These are phyloP conservation scores for Lenzites betulinus DNA, from an alignment of 768 basidiomycete species.

Conservation along the genomic window DNA sequence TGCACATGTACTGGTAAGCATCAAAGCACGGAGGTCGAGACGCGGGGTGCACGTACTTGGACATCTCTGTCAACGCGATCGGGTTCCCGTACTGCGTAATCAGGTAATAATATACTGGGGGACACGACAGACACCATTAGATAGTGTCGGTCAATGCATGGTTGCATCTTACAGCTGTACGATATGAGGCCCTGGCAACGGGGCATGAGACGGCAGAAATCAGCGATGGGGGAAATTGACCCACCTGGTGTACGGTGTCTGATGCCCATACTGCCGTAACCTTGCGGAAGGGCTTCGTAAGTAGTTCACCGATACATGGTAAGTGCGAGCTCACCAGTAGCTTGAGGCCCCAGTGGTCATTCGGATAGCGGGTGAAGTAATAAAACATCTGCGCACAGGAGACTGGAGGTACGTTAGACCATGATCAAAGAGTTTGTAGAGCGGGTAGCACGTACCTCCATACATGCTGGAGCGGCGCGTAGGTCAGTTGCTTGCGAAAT, in stretches of 20 bases:
- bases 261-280: conserved; percentile 21
- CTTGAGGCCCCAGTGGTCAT: conserved; percentile 9
- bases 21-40: not conserved
- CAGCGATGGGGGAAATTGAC: not conserved
- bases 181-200: conserved; percentile 24
- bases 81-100: conserved; percentile 54
- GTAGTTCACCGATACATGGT: not conserved
- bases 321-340: not conserved
- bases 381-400: too few species aligned
- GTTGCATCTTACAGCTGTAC: conserved; percentile 21
- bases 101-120: conserved; percentile 57
- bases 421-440: too few species aligned
- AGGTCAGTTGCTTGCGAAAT: too few species aligned
- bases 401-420: too few species aligned
- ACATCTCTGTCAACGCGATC: conserved; percentile 39
- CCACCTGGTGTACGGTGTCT: conserved; percentile 27
- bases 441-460: too few species aligned
- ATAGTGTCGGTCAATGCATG: too few species aligned
- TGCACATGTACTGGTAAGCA: conserved; percentile 24
- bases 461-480: too few species aligned
- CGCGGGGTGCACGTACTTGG: conserved; percentile 45
- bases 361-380: not conserved
- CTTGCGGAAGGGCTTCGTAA: not conserved
- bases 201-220: not conserved
- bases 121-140: not conserved